Evolutionary conservation across 1,139 yeast genomes (phyloP), one percentile per base, ranked within the genome.

Genomic region (Pichia sp.): DNA sequence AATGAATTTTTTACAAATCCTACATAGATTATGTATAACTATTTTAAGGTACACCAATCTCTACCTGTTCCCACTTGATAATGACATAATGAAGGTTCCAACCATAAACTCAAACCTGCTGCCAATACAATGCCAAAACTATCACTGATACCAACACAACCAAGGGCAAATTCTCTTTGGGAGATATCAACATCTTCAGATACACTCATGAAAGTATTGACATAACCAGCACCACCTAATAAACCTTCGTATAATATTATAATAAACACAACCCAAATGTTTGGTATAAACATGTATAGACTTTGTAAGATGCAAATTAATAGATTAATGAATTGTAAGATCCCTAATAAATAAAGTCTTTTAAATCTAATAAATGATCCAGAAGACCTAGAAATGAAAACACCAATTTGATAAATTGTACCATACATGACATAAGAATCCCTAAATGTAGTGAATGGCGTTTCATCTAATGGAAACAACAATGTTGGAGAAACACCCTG

Each of bases 401-500:
- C 99, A 8, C 99, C 99, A 8, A 89, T 65, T 63, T 93, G 98
- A 61, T 93, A 93, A 3, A 91, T 65, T 7, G 95, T 85, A n/a
- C 96, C 96, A 61, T 93, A 93, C 0, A 90, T 83, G 20, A 93
- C 98, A 63, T 93, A 93, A 9, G 88, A 85, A 58, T 93, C 99
- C 53, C 98, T 73, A 63, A 79, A 88, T 19, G 77, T 70, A 3
- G 71, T 62, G 60, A 90, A 87, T 0, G 96, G 94, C 62, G 86
- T 73, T 10, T 77, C 75, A 1, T 81, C 77, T 10, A 89, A 59
- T 0, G 94, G 91, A 58, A 86, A 91, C 4, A 91, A 67, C 39
- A 91, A 68, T 0, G 97, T 91, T 0, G 97, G 97, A 0, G 96
- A 76, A 1, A 93, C 77, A 0, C 96, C 96, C 63, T 91, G 98